Conservation (phyloP, 2,329 filamentous ascomycete species). For the Claviceps pusilla region DNA sequence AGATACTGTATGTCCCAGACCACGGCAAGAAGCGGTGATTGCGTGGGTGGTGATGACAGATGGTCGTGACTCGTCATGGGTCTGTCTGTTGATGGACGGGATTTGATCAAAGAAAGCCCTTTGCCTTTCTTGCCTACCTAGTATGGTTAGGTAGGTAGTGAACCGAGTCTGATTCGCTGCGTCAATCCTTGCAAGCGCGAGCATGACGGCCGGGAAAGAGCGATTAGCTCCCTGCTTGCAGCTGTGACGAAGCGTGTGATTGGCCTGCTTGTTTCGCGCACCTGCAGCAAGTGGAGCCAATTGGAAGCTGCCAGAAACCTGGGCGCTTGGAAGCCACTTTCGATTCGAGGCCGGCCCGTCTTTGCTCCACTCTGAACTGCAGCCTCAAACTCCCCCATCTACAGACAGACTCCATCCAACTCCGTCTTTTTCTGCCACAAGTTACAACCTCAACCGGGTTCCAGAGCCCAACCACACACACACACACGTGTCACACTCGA, state of each 20-base stretch:
- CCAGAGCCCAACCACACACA: constrained; percentile 16
- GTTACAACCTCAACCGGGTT: background rate
- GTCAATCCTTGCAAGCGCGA: constrained; percentile 1
- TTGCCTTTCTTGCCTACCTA: background rate
- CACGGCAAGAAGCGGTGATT: background rate
- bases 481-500: constrained; percentile 12
- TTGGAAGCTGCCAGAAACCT: constrained; percentile 17
- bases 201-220: constrained; percentile 9
- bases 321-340: constrained; percentile 19
- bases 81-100: background rate
- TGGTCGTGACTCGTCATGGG: background rate
- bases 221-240: constrained; percentile 20
- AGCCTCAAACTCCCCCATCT: constrained; percentile 7
- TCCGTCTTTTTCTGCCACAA: background rate
- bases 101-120: background rate
- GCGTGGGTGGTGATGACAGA: background rate
- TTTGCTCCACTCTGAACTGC: constrained; percentile 16
- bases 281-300: constrained; percentile 20
- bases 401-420: background rate
- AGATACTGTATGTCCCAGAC: background rate
- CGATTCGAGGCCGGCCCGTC: constrained; percentile 15
- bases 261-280: constrained; percentile 15
- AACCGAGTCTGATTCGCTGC: background rate
- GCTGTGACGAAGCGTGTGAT: constrained; percentile 21
- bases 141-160: background rate